Base-by-base conservation (phyloP, 1,284 basidiomycete species). In the Trichosporon coremiiforme region DNA sequence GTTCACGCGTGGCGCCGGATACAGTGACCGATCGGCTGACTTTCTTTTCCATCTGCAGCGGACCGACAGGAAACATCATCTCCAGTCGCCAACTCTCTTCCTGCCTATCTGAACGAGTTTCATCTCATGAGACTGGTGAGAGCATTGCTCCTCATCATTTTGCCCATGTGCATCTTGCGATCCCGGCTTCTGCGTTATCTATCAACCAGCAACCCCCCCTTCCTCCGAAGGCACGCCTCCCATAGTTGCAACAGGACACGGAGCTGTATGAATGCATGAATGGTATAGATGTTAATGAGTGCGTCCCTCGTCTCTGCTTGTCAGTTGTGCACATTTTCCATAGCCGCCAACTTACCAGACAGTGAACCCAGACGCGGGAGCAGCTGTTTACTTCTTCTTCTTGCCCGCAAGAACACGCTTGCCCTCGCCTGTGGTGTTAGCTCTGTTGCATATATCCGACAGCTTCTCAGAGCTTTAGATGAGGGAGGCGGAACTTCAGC, bases 371-470 rank as follows among this genome's bases (percentile, higher is more conserved):
- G 12, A 38, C 22, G 25, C n/a, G 33, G 8, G 29, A 25, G 6
- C 1, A 29, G 25, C 50, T 38, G 36, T 36, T 66, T 74, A 68
- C 70, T 68, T 70, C 66, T 69, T 72, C 66, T 71, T 73, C 60
- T 65, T 65, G 41, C 60, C 65, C 38, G 68, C 50, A 65, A 66
- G 67, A 10, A 67, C 55, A 22, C 67, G 67, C 62, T 65, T 68
- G 65, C 71, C 71, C 57, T 73, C 25, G 53, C 71, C 71, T 73
- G 63, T 12, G 29, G 29, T 4, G 57, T 63, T 36, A 64, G 68
- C 64, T 4, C 50, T 4, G n/a, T n/a, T n/a, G n/a, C n/a, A n/a
- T 35, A 9, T 35, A 9, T 35, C 33, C 33, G 4, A 35, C 9
- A 35, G 33, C 33, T 35, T 35, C 33, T 9, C 33, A 35, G 4